phyloP scores from a whole-genome alignment of 495 filamentous ascomycete species.

The Penicillium angulare region DNA sequence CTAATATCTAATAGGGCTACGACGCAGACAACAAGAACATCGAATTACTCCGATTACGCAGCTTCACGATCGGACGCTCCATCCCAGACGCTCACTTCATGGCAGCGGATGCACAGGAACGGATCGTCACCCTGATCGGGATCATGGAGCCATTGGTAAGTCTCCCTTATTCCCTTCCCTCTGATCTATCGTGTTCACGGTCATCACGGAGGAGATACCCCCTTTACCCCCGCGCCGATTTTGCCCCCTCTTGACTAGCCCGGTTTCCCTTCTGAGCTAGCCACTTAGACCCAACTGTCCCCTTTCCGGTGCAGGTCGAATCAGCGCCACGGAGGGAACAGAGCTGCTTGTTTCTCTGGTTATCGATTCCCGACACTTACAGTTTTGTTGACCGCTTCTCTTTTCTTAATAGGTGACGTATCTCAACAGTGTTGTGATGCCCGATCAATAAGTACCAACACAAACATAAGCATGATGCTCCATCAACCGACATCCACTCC shows the following conservation, averaged over 20 bases:
- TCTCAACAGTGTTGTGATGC: slow-evolving; percentile 65
- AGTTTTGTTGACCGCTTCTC: slow-evolving; percentile 30
- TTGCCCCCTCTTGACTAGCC: slow-evolving; percentile 25
- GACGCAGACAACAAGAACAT: slow-evolving; percentile 70
- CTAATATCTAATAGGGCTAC: slow-evolving; percentile 59
- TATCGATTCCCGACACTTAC: not conserved
- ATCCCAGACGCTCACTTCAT: slow-evolving; percentile 58
- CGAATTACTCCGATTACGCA: slow-evolving; percentile 70
- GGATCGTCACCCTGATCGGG: slow-evolving; percentile 52
- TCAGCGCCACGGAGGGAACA: slow-evolving; percentile 11
- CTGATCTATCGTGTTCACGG: not conserved
- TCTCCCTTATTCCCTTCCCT: slow-evolving; percentile 14
- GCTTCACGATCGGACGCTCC: slow-evolving; percentile 67
- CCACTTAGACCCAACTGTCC: slow-evolving; percentile 20
- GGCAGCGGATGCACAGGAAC: slow-evolving; percentile 48
- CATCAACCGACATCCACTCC: too few relatives aligned
- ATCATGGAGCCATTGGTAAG: slow-evolving; percentile 67
- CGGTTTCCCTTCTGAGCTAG: slow-evolving; percentile 29
- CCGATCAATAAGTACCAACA: slow-evolving; percentile 53
- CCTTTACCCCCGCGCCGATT: slow-evolving; percentile 34
- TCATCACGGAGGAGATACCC: too few relatives aligned
- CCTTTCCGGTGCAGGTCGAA: slow-evolving; percentile 22
- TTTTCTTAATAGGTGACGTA: slow-evolving; percentile 51
- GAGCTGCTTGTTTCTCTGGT: not conserved
- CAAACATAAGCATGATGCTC: too few relatives aligned